A percentile compares a stretch with the other conserved stretches of the same genome.
Conservation (phyloP, 73 alveolate genomes). For the Paramecium caudatum region DNA sequence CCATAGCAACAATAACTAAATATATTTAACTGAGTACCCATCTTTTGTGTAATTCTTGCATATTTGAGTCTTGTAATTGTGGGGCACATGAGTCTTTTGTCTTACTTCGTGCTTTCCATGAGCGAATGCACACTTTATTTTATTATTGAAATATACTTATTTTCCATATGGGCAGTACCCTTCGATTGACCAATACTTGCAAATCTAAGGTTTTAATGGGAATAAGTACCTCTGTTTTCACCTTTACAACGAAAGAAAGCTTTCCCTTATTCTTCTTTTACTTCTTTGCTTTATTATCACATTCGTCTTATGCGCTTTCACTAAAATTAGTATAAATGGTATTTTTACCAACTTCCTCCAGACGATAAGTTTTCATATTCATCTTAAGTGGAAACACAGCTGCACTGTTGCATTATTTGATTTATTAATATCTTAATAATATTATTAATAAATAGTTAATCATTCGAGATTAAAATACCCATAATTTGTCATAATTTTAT, state of each 20-base stretch:
- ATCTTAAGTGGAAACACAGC: slow-evolving; percentile 39
- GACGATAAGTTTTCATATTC: neutral
- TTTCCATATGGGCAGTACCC: slow-evolving; percentile 59
- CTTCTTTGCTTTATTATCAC: neutral
- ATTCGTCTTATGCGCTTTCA: slow-evolving; percentile 14
- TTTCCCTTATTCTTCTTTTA: neutral
- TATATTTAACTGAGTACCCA: slow-evolving; percentile 20
- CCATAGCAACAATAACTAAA: slow-evolving; percentile 55
- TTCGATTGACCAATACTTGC: slow-evolving; percentile 55
- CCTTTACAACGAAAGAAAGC: neutral
- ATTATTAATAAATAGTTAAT: neutral
- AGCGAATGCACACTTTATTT: slow-evolving; percentile 72
- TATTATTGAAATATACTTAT: slow-evolving; percentile 2
- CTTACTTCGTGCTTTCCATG: slow-evolving; percentile 75
- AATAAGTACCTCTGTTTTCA: slow-evolving; percentile 20
- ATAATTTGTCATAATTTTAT: neutral
- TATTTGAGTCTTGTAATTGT: slow-evolving; percentile 67
- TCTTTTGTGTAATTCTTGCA: slow-evolving; percentile 58
- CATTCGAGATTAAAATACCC: neutral
- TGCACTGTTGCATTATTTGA: slow-evolving; percentile 22
- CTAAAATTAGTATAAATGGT: neutral
- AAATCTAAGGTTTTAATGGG: neutral
- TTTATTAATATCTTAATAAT: neutral
- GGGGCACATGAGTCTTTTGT: slow-evolving; percentile 66
- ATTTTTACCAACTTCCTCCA: neutral